Percentiles rank a stretch among this genome's conserved stretches.
Conservation (phyloP, 106 monocot species). For the Platanthera guangdongensis region DNA sequence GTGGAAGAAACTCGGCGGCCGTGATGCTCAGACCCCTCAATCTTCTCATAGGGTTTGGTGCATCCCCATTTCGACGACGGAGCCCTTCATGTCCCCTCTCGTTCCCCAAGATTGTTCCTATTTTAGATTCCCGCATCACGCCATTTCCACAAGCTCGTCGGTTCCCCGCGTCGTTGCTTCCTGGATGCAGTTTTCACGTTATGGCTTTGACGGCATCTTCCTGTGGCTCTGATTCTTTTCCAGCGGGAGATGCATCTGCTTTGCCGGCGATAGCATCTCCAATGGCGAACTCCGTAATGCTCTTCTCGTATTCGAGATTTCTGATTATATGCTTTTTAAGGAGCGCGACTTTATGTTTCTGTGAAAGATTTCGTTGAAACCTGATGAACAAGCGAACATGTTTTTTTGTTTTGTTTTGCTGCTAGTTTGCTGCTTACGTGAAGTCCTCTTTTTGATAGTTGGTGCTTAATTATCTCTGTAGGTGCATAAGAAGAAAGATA, state of each 20-base stretch:
- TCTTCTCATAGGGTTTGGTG: conserved; percentile 16
- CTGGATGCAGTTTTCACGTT: conserved; percentile 2
- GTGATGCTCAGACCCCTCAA: conserved; percentile 48
- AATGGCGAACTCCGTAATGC: conserved; percentile 16
- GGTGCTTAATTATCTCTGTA: conserved; percentile 13
- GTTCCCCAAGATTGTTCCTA: conserved; percentile 1
- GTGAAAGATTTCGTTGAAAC: too few relatives aligned
- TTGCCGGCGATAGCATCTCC: conserved; percentile 11
- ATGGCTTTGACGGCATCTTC: conserved; percentile 38
- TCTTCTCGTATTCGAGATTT: background rate
- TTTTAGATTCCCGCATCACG: background rate
- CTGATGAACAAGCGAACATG: too few relatives aligned
- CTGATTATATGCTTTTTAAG: background rate
- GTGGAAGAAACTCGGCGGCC: background rate
- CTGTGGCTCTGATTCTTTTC: conserved; percentile 15
- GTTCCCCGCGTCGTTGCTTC: background rate
- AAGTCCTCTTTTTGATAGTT: background rate
- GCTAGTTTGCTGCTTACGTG: too few relatives aligned
- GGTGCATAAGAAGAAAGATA: conserved; percentile 49
- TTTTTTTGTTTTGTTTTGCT: background rate
- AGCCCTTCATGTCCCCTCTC: conserved; percentile 6
- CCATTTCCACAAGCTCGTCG: conserved; percentile 1
- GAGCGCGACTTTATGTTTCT: background rate
- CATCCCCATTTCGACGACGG: conserved; percentile 24
- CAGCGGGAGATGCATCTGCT: conserved; percentile 16